Base-by-base conservation (phyloP, 495 filamentous ascomycete species). In the Hypoxylon trugodes region DNA sequence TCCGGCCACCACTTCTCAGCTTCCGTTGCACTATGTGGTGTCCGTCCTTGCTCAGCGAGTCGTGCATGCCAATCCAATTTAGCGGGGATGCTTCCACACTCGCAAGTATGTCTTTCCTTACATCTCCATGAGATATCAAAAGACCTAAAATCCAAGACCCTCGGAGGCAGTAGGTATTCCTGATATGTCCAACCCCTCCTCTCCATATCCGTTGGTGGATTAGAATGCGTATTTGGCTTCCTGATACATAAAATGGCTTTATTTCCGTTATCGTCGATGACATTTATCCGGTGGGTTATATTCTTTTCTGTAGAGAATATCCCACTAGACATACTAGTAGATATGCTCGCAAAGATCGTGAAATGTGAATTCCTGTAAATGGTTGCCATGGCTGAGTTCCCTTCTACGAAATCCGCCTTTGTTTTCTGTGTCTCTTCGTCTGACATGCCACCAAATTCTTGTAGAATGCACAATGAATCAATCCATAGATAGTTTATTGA, bases 401-500 rank as follows among this genome's bases (percentile, higher is more conserved):
- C 35, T 36, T 65, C 52, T n/a, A 59, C 55, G 16, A 46, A 42
- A 12, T 43, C 37, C 59, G 45, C 58, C 21, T 49, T 64, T 15
- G 52, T 28, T 6, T 45, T 30, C 28, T 4, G 5, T 30, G 28
- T 10, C 28, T 30, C 5, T 18, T 43, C 68, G 19, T 70, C 65
- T 35, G 56, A 42, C 21, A 38, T 15, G 21, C 30, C 30, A 15
- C 45, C 32, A 16, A 9, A 52, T 26, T 52, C 3, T 42, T 73
- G 65, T 22, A 71, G 24, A 12, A 71, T 69, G 46, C 69, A 74
- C 22, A 75, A 54, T 9, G 67, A 45, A 48, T 74, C 74, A 19
- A 76, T 74, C 74, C 74, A 74, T 12, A 76, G 58, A 53, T 67
- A 73, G n/a, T 24, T 35, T 19, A 72, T 32, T 7, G 36, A 46